Evolutionary conservation across 2,329 filamentous ascomycete genomes (phyloP), one percentile per base, ranked within the genome.

Genomic region (Parastagonospora avenae): DNA sequence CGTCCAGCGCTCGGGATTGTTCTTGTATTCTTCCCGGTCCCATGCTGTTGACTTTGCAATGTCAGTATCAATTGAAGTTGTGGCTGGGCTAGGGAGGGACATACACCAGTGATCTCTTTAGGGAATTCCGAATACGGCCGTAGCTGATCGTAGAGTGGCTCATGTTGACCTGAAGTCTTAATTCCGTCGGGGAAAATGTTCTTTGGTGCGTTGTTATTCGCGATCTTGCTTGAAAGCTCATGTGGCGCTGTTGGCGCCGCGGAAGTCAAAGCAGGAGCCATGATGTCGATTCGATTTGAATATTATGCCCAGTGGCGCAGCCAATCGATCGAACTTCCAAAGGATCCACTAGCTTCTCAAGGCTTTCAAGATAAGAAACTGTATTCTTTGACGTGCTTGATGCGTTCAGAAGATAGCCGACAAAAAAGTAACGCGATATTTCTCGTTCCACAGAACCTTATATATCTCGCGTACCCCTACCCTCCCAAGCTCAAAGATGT

Each of bases 91-190:
- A 14, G 12, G 14, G 24, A 12, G 6, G 19, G 4, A 40, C 44
- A 15, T 40, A 46, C 44, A 9, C 89, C 89, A 0, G 80, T 80
- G 68, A 92, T 91, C 53, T 87, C 75, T 52, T 83, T 83, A 37
- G 90, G 90, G 64, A 92, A 93, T 12, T 82, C 80, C 0, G 82
- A 78, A 70, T 91, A 93, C 0, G 88, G 83, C 42, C 76, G 78
- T n/a, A 93, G 73, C 8, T 80, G 75, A 29, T 85, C 79, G 66
- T 87, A 87, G 30, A 89, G 72, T 1, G 90, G 90, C 19, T 83
- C 79, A 60, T 90, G 87, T 69, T 93, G 90, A 33, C 90, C 90
- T 0, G 87, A 83, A 15, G 86, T 88, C 65, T 84, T 86, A 63
- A 87, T 77, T 8, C 85, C 85, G 63, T 88, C 85, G 8, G 85